Percentiles rank a stretch among this genome's conserved stretches.
Evolutionary conservation across 2,329 filamentous ascomycete genomes (phyloP).

Genomic region (Cryoendolithus antarcticus): DNA sequence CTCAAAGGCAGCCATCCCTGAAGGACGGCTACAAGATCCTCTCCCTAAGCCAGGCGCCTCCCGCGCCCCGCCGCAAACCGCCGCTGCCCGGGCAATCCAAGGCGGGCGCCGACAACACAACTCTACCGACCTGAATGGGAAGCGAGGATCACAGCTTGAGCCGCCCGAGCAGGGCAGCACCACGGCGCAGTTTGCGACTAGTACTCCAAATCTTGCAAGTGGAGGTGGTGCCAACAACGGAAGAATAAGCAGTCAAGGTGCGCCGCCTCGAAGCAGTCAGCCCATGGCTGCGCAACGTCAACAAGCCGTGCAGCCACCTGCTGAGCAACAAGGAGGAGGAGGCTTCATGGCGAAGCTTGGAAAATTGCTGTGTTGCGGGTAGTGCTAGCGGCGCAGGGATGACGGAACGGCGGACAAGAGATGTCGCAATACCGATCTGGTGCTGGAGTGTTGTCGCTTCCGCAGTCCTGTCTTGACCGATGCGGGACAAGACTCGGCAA

Average conservation of each 20-base stretch:
- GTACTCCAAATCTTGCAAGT: slow-evolving; percentile 46
- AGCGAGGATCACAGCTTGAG: slow-evolving; percentile 69
- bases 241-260: slow-evolving; percentile 4
- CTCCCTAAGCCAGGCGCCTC: slow-evolving; percentile 50
- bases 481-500: too few relatives aligned
- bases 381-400: slow-evolving; percentile 9
- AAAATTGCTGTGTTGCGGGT: slow-evolving; percentile 83
- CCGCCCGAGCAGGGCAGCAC: slow-evolving; percentile 66
- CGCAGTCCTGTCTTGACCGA: too few relatives aligned
- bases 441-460: too few relatives aligned
- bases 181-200: slow-evolving; percentile 93
- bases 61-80: slow-evolving; percentile 60
- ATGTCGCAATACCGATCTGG: too few relatives aligned
- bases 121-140: slow-evolving; percentile 30
- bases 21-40: slow-evolving; percentile 34
- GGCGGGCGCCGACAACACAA: slow-evolving; percentile 18
- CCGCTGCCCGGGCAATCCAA: slow-evolving; percentile 45
- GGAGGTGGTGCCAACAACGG: slow-evolving; percentile 1
- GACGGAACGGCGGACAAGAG: too few relatives aligned
- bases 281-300: slow-evolving; percentile 1
- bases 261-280: slow-evolving; percentile 24
- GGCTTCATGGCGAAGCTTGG: slow-evolving; percentile 84
- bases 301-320: slow-evolving; percentile 14
- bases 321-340: slow-evolving; percentile 52
- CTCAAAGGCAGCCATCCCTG: slow-evolving; percentile 37